Percentiles rank a stretch among this genome's conserved stretches.
Conservation (phyloP, 768 basidiomycete genomes). For the Panaeolus papilionaceus region DNA sequence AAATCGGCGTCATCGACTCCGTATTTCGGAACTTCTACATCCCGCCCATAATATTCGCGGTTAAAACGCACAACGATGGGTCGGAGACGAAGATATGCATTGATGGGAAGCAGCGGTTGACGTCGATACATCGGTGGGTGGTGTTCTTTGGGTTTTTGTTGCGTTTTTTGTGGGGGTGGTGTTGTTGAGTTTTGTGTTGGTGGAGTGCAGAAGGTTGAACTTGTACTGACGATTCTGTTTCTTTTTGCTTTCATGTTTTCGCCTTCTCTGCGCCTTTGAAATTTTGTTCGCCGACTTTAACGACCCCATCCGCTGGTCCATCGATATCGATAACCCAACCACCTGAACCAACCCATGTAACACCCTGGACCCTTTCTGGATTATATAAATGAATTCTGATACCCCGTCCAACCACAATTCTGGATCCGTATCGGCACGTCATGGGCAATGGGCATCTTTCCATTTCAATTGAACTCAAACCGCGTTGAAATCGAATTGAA, state of each 20-base stretch:
- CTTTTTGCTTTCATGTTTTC: neutral
- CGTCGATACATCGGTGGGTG: conserved; percentile 71
- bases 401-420: too few relatives aligned
- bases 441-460: too few relatives aligned
- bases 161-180: neutral
- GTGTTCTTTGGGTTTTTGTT: neutral
- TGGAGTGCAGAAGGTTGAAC: neutral
- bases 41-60: conserved; percentile 43
- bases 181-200: neutral
- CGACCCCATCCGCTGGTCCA: too few relatives aligned
- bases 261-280: too few relatives aligned
- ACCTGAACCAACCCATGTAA: too few relatives aligned
- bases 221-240: neutral
- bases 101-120: conserved; percentile 83
- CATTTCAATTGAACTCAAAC: too few relatives aligned
- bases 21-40: conserved; percentile 77
- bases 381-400: too few relatives aligned
- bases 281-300: too few relatives aligned
- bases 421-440: too few relatives aligned
- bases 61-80: conserved; percentile 62
- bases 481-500: too few relatives aligned
- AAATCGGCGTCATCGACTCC: conserved; percentile 78
- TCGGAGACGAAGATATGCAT: conserved; percentile 71
- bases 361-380: too few relatives aligned
- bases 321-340: too few relatives aligned